phyloP scores from a whole-genome alignment of 768 basidiomycete species.

The Mycena metata region DNA sequence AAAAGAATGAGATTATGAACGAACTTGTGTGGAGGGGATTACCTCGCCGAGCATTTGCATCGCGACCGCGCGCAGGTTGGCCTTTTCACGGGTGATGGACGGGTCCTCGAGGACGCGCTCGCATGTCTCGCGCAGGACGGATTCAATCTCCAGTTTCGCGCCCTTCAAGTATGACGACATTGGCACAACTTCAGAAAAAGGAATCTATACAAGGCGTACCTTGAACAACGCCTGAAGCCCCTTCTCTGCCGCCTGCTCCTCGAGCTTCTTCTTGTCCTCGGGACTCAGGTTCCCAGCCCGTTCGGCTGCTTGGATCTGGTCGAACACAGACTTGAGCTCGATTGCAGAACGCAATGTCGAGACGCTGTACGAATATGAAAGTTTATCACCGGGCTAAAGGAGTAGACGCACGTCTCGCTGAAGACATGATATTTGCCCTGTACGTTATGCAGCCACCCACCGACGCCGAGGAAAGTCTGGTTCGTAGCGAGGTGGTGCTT shows the following conservation, averaged over 20 bases:
- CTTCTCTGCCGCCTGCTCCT: constrained; percentile 95
- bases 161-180: constrained; percentile 61
- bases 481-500: constrained; percentile 86
- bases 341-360: constrained; percentile 89
- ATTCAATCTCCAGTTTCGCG: constrained; percentile 92
- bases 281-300: constrained; percentile 82
- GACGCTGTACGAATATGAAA: constrained; percentile 61
- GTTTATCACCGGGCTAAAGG: neutral
- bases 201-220: constrained; percentile 51
- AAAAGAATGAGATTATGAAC: neutral
- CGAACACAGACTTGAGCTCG: constrained; percentile 90
- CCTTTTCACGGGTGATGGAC: constrained; percentile 66
- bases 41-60: constrained; percentile 85
- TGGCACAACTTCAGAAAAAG: neutral
- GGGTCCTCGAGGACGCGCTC: constrained; percentile 81
- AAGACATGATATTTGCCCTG: constrained; percentile 95
- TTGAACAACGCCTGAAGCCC: constrained; percentile 93
- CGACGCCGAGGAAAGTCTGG: constrained; percentile 83
- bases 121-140: constrained; percentile 89
- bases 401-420: constrained; percentile 83
- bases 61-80: constrained; percentile 81
- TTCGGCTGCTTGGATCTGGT: constrained; percentile 93
- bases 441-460: constrained; percentile 94
- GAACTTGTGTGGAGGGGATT: neutral
- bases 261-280: constrained; percentile 85